These are phyloP conservation scores for Pterocarpus santalinus DNA, from an alignment of 306 rosid genomes.

Conservation along the genomic window DNA sequence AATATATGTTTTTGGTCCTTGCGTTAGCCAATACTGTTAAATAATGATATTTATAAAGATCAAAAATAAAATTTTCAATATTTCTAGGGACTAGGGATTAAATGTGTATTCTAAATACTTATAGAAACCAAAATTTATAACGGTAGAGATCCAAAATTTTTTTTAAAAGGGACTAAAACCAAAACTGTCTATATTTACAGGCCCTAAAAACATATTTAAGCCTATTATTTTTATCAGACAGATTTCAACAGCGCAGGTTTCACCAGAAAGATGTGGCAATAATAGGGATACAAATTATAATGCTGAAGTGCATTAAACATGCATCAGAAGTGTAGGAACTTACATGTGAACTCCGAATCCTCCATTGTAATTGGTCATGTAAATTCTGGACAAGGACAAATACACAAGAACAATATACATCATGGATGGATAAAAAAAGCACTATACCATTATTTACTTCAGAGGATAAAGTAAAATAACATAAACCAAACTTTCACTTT, in stretches of 20 bases:
- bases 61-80: no score
- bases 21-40: no score
- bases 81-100: no score
- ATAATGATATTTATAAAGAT: no score
- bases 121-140: no score
- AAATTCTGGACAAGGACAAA: constrained; percentile 69
- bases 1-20: no score
- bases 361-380: constrained; percentile 95
- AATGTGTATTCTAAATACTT: no score
- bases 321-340: constrained; percentile 56
- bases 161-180: no score
- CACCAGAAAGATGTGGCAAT: constrained; percentile 21
- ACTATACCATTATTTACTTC: not conserved
- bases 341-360: constrained; percentile 95
- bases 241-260: not conserved
- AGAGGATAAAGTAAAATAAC: not conserved
- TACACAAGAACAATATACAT: constrained; percentile 22
- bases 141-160: no score
- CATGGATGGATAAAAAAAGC: not conserved
- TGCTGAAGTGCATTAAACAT: constrained; percentile 14
- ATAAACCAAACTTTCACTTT: not conserved
- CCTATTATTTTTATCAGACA: not conserved
- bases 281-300: constrained; percentile 23
- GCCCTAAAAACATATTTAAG: no score
- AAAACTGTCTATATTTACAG: no score